A percentile compares a stretch with the other conserved stretches of the same genome.
These are phyloP conservation scores for Rhypophila decipiens DNA, from an alignment of 495 filamentous ascomycete genomes.

Conservation along the genomic window DNA sequence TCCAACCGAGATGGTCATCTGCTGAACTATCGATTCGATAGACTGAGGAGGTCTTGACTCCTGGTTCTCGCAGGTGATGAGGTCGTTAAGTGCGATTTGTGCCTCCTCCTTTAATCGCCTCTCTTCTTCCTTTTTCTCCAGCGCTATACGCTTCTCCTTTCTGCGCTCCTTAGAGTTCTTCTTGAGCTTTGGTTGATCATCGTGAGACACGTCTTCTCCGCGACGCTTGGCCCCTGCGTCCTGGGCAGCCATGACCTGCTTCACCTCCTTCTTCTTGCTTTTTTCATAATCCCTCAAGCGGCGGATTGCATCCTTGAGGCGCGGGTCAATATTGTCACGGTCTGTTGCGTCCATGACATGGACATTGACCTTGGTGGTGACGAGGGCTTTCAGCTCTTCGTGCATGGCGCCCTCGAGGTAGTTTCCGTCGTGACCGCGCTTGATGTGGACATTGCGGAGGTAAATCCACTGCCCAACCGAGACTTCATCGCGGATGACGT, in stretches of 20 bases:
- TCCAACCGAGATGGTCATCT: constrained; percentile 26
- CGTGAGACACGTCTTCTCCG: constrained; percentile 1
- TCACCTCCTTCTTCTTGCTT: constrained; percentile 42
- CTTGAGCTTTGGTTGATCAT: not conserved
- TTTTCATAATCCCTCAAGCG: constrained; percentile 59
- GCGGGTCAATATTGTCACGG: constrained; percentile 39
- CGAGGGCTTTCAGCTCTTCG: constrained; percentile 45
- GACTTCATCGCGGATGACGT: constrained; percentile 48
- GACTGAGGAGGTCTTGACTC: constrained; percentile 29
- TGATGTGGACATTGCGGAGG: constrained; percentile 69
- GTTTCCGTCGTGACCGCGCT: constrained; percentile 40
- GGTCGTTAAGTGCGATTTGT: constrained; percentile 23
- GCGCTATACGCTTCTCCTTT: constrained; percentile 7
- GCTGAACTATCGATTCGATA: constrained; percentile 46
- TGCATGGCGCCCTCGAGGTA: constrained; percentile 69
- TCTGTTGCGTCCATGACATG: constrained; percentile 21
- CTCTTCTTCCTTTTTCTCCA: constrained; percentile 12
- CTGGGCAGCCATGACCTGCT: constrained; percentile 21
- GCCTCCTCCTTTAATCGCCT: constrained; percentile 17
- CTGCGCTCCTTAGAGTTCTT: constrained; percentile 4
- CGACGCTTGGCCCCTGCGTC: constrained; percentile 23
- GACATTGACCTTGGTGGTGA: constrained; percentile 51
- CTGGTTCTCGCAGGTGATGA: constrained; percentile 40
- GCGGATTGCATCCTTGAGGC: constrained; percentile 53
- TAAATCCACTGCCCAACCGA: constrained; percentile 53